A percentile compares a stretch with the other conserved stretches of the same genome.
Evolutionary conservation across 371 early-diverging fungal species (phyloP).

Genomic region (Dinochytrium kinnereticum): DNA sequence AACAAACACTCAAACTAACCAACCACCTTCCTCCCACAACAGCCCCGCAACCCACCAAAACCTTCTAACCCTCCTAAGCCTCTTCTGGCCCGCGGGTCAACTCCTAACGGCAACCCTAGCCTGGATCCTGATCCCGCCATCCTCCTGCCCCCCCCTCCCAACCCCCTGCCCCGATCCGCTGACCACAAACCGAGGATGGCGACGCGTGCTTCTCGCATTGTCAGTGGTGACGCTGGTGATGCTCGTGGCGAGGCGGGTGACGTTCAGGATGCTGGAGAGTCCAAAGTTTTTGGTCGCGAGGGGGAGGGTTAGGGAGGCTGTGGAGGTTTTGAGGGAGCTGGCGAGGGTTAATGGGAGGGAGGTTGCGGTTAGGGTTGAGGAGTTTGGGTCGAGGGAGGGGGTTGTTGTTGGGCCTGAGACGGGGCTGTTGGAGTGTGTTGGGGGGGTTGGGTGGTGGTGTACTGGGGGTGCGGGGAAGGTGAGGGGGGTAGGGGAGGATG

Average conservation of each 20-base stretch:
- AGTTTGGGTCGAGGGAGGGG: background rate
- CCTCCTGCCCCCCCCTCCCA: constrained; percentile 1
- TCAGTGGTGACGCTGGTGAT: constrained; percentile 69
- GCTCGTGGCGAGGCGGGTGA: constrained; percentile 69
- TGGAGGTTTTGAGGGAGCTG: constrained; percentile 71
- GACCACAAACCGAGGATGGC: constrained; percentile 71
- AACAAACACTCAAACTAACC: too few relatives aligned
- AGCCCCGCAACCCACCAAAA: constrained; percentile 74
- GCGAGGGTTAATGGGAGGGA: constrained; percentile 71
- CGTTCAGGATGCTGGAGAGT: constrained; percentile 75
- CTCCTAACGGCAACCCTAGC: constrained; percentile 74
- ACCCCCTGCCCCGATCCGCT: constrained; percentile 54
- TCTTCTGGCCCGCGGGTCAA: constrained; percentile 85
- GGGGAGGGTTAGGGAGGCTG: constrained; percentile 71
- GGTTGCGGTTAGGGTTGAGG: too few relatives aligned
- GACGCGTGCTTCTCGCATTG: constrained; percentile 65
- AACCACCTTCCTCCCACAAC: too few relatives aligned
- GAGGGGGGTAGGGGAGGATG: background rate
- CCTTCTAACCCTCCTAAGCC: constrained; percentile 80
- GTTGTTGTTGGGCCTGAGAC: background rate
- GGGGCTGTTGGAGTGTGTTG: background rate
- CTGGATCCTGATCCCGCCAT: constrained; percentile 51
- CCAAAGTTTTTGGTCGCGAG: constrained; percentile 79
- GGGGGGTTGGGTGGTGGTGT: background rate
- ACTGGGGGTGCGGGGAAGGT: background rate